A percentile compares a stretch with the other conserved stretches of the same genome.
Evolutionary conservation across 257 asterid species (phyloP).

Genomic region (Ehretia macrophylla): DNA sequence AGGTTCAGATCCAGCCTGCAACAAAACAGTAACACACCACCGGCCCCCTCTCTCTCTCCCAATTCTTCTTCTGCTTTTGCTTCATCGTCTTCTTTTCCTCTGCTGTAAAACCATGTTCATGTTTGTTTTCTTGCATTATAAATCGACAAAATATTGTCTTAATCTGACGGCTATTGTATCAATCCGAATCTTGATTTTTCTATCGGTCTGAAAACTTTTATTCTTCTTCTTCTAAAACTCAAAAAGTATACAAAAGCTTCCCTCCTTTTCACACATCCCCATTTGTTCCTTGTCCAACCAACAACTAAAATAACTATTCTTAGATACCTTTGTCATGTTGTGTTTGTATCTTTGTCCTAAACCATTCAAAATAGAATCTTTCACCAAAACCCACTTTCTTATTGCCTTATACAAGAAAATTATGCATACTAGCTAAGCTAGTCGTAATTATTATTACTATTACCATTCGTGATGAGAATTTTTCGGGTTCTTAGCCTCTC

Average conservation of each 20-base stretch:
- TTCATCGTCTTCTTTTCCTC: conserved; percentile 15
- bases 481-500: conserved; percentile 3
- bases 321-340: conserved; percentile 19
- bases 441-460: neutral
- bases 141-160: no score
- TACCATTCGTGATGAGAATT: neutral
- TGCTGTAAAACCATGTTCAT: no score
- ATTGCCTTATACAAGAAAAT: conserved; percentile 1
- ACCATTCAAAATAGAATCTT: conserved; percentile 7
- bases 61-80: neutral
- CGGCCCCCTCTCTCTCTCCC: neutral
- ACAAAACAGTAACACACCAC: neutral
- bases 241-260: neutral
- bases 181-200: no score
- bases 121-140: no score
- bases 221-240: neutral
- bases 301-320: neutral
- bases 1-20: conserved; percentile 10
- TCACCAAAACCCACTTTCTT: conserved; percentile 11
- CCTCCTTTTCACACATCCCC: neutral
- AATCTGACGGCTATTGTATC: no score
- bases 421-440: conserved; percentile 7
- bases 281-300: neutral
- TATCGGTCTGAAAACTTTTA: no score
- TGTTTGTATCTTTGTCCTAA: conserved; percentile 10